Base-by-base conservation (phyloP, 2,329 filamentous ascomycete genomes). In the Ceratocystis destructans region DNA sequence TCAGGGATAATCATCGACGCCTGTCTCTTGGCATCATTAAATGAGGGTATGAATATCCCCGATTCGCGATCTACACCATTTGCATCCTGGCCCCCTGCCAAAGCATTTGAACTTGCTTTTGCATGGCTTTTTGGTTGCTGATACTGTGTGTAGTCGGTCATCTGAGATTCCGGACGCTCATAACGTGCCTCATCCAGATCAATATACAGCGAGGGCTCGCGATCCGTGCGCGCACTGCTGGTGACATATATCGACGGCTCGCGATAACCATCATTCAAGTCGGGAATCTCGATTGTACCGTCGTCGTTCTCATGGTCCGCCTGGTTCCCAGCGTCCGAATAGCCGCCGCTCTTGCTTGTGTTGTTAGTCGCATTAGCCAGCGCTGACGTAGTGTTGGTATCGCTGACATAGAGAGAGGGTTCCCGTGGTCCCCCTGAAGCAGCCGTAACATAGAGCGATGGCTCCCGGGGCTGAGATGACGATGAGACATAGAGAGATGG, bases 211-310 rank as follows among this genome's bases (percentile, higher is more conserved):
- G 57, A 63, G 8, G 66, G 66, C 37, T 68, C 66, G 7, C 66
- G 63, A 46, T 68, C 59, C 2, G 66, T 68, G 5, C 66, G 63
- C 4, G 48, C 59, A 12, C 59, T 57, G 37, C 46, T 63, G 7
- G 66, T 68, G n/a, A 68, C 66, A n/a, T 68, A 68, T 10, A 68
- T 65, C 2, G 66, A 68, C 1, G 66, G 66, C 63, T 68, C 66
- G 17, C 66, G 48, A 22, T 68, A 65, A n/a, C 66, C 62, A 17
- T 68, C 63, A 6, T 64, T 64, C 8, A 68, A 37, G 37, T 68
- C 66, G 15, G 66, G 66, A 22, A 68, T 68, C 37, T 68, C 66
- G 59, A 68, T 68, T 7, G 64, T 68, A n/a, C 66, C 66, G n/a
- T 68, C 66, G 12, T 68, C 66, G 28, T 68, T 64, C 44, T 68